Base-by-base conservation (phyloP, 148 eudicot species). In the Nyssa sinensis region DNA sequence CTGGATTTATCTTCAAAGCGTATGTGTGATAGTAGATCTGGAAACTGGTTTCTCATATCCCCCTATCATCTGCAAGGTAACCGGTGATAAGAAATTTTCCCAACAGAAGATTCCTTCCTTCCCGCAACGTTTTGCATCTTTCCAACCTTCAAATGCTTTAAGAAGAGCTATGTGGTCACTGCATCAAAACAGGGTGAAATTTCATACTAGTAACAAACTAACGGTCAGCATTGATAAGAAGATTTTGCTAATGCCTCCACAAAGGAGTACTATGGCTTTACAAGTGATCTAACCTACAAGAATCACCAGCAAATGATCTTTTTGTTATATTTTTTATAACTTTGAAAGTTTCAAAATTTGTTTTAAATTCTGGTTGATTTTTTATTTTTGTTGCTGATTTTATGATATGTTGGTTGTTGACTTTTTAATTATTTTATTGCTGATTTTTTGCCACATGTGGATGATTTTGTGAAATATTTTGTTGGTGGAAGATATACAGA, bases 81-180 rank as follows among this genome's bases (percentile, higher is more conserved):
- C 75, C 29, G 94, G 85, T 64, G 99, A 95, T 66, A 95, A 85
- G 75, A 86, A 95, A 84, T 95, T 90, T 74, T 95, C 90, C 99
- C 99, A 90, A 67, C 97, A 95, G 79, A 85, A 90, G 29, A 91
- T 53, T 73, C 77, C 90, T 32, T 89, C 99, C 33, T 78, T 84
- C 74, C 93, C 88, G 58, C 72, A 34, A 29, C 82, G 85, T 81
- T 87, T 95, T 69, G 97, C 99, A 75, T 85, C 91, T 80, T 90
- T 93, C 99, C 99, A 95, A 53, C 88, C 96, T 76, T 91, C 94
- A 89, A 84, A 95, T 76, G 99, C 99, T 84, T 95, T 89, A 19
- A 93, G 85, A 85, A 95, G 96, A 55, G 99, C 99, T 80, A 95
- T 92, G 79, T 95, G 99, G 75, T 95, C 99, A 81, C 99, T 95